phyloP scores from a whole-genome alignment of 371 early-diverging fungal species.

The Haplosporangium sp. region DNA sequence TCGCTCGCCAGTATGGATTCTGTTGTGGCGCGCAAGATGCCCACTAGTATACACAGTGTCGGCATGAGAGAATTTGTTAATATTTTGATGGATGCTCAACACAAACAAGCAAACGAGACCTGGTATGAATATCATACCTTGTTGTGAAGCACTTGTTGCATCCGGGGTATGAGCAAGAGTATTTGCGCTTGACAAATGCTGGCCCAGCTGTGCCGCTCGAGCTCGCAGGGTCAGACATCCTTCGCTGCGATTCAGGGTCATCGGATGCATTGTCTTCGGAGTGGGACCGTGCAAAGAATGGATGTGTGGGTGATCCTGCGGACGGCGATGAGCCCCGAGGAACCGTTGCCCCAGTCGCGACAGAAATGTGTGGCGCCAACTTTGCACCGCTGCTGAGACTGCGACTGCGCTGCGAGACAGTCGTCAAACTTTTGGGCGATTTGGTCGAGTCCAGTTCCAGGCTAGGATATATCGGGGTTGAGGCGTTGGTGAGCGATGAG shows the following conservation, averaged over 20 bases:
- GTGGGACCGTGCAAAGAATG: conserved; percentile 35
- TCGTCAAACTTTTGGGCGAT: conserved; percentile 2
- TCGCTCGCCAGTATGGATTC: conserved; percentile 94
- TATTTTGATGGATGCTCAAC: too few species aligned
- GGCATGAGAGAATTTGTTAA: too few species aligned
- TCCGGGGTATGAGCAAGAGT: conserved; percentile 61
- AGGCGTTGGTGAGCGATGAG: conserved; percentile 52
- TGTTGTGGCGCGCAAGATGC: conserved; percentile 88
- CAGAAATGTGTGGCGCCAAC: conserved; percentile 15
- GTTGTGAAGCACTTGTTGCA: conserved; percentile 73
- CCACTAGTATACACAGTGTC: conserved; percentile 68
- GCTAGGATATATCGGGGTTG: conserved; percentile 42
- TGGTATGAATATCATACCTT: conserved; percentile 61
- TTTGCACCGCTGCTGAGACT: conserved; percentile 42
- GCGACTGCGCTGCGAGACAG: conserved; percentile 40
- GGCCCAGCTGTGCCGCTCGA: conserved; percentile 7
- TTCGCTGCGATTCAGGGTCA: conserved; percentile 31
- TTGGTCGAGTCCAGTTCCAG: conserved; percentile 25
- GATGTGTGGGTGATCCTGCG: conserved; percentile 27
- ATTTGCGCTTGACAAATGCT: conserved; percentile 56
- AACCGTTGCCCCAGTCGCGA: not conserved
- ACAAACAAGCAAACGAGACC: too few species aligned
- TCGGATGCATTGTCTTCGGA: conserved; percentile 49
- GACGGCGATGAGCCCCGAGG: conserved; percentile 16
- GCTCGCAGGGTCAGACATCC: conserved; percentile 36